Base-by-base conservation (phyloP, 2,329 filamentous ascomycete genomes). In the Fusarium nematophilum region DNA sequence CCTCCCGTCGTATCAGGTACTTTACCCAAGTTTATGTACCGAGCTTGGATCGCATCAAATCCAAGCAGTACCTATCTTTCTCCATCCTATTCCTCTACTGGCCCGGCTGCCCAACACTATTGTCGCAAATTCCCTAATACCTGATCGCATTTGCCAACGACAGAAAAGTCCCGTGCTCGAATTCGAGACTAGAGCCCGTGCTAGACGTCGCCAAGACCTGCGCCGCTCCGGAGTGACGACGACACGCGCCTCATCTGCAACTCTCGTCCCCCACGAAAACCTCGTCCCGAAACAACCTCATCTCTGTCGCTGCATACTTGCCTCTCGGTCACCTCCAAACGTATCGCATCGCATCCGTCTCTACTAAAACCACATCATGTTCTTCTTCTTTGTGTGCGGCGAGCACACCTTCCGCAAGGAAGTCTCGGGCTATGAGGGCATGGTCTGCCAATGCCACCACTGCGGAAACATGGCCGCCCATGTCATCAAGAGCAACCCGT, bases 401-500 rank as follows among this genome's bases (percentile, higher is more conserved):
- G 83, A 87, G 72, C 80, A 86, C 68, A 86, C 83, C 30, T 86
- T 87, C 72, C 82, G 83, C 59, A 84, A 81, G 69, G 78, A 85
- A 51, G 79, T 87, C 37, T 73, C 83, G 49, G 86, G 86, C 64
- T 89, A 88, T 70, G 83, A 89, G 68, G 82, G 83, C 63, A 72
- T 88, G 58, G 73, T 83, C 46, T 88, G 83, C 69, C 86, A 86
- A 67, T 89, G 86, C 68, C 83, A 86, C 73, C 87, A 89, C 74
- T 89, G 86, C 73, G 86, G 86, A 46, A 89, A 89, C 78, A 86
- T 83, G 75, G 79, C 81, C 3, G 86, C 79, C 11, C 79, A 78
- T 58, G 86, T 88, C 53, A 79, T 86, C 69, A 88, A 88, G 73
- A 83, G 81, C 54, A 81, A 88, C 55, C 86, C 86, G 34, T 92